Conservation (phyloP, 345 rosid genomes). For the Lepidium sativum region DNA sequence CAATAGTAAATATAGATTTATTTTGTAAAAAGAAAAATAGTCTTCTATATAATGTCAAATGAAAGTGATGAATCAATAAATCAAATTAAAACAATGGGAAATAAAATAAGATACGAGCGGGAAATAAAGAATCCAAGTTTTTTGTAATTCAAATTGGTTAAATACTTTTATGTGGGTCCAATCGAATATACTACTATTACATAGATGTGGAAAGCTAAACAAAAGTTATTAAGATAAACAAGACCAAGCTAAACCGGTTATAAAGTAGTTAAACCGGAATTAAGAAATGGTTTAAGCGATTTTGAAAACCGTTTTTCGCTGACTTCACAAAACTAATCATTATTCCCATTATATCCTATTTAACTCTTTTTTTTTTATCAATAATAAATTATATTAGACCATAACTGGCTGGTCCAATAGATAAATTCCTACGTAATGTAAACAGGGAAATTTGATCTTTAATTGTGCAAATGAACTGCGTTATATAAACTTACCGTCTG, state of each 20-base stretch:
- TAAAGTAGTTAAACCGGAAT: background rate
- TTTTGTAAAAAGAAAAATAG: background rate
- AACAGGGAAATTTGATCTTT: too few relatives aligned
- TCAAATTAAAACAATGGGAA: background rate
- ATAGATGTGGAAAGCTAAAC: background rate
- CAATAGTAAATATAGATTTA: background rate
- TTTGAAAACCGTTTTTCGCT: conserved; percentile 34
- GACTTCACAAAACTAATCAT: conserved; percentile 50
- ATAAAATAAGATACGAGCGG: background rate
- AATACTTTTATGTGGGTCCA: background rate
- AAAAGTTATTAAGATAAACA: background rate
- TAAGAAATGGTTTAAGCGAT: background rate
- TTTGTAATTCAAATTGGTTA: background rate
- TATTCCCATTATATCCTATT: conserved; percentile 39
- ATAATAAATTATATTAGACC: too few relatives aligned
- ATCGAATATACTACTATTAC: conserved; percentile 7
- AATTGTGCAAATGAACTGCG: too few relatives aligned
- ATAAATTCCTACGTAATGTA: too few relatives aligned
- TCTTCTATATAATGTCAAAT: background rate
- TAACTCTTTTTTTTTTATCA: too few relatives aligned
- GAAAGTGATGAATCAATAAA: background rate
- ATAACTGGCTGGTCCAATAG: too few relatives aligned
- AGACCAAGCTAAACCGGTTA: background rate
- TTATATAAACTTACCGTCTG: too few relatives aligned
- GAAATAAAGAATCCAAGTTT: background rate